Evolutionary conservation across 73 alveolate species (phyloP), one percentile per base, ranked within the genome.

Genomic region (Paramecium caudatum): DNA sequence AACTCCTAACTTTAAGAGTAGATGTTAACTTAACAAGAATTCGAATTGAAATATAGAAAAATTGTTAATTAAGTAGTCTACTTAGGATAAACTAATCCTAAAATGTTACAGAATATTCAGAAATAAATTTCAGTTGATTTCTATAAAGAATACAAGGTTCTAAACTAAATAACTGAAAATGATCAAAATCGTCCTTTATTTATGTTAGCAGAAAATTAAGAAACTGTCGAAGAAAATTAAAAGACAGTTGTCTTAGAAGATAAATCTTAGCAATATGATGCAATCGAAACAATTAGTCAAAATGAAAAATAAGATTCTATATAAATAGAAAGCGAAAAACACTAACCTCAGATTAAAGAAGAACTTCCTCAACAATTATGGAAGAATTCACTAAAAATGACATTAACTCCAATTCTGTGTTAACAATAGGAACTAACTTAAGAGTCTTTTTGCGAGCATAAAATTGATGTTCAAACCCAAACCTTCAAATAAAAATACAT

Each of bases 171-270:
- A 25, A 55, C 46, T 5, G 80, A 55, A 55, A 55, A 55, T 55
- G 84, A 68, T 68, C 30, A 32, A 68, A 37, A 68, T 33, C 25
- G 50, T 13, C 84, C 84, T 32, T 37, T 68, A 33, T 68, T 68
- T 68, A 4, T 68, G 3, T 33, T 68, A 9, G 36, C 61, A 2
- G 15, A 10, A 10, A 10, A 55, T 12, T 2, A 7, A 4, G 80
- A 55, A 23, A 27, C 80, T 23, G n/a, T 23, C 2, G 80, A 55
- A 55, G 3, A 23, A 23, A 43, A 55, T 23, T 55, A 16, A 1
- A 55, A 55, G n/a, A 16, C 41, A 55, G 30, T 27, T 23, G 13
- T 13, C 0, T 55, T 27, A 6, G 80, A 55, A 23, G 7, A 55
- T 55, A 55, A 55, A 23, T 25, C 3, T 12, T 55, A 55, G 41